These are phyloP conservation scores for Rhodotorula kratochvilovae DNA, from an alignment of 768 basidiomycete genomes.

Conservation along the genomic window DNA sequence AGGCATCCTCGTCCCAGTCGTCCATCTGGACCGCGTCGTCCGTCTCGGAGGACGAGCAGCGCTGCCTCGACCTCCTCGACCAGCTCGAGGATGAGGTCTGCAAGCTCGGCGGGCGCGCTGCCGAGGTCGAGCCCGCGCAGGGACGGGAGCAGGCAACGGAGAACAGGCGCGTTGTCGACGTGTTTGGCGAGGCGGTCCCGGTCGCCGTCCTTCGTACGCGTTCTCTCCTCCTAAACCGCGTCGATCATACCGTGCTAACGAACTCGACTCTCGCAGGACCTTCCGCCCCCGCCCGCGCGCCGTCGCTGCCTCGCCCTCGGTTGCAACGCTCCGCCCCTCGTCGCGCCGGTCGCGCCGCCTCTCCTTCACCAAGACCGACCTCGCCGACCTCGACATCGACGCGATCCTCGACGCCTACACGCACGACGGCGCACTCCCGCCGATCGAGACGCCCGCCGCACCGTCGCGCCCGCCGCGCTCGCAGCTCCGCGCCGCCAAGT, in stretches of 20 bases:
- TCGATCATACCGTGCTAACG: not conserved
- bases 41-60: slow-evolving; percentile 2
- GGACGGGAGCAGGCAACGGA: no score
- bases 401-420: slow-evolving; percentile 31
- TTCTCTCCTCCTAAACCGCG: not conserved
- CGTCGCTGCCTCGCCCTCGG: not conserved
- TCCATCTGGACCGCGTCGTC: slow-evolving; percentile 12
- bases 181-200: no score
- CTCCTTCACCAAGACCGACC: slow-evolving; percentile 21
- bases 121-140: no score
- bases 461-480: not conserved
- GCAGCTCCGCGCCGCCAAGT: not conserved
- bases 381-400: slow-evolving; percentile 35
- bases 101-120: not conserved
- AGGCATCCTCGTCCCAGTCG: slow-evolving; percentile 1
- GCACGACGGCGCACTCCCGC: not conserved
- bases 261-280: not conserved
- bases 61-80: slow-evolving; percentile 20
- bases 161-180: no score
- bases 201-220: not conserved
- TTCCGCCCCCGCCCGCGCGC: not conserved
- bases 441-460: not conserved
- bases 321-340: not conserved
- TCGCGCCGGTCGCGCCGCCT: slow-evolving; percentile 2
- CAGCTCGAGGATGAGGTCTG: slow-evolving; percentile 17